A percentile compares a stretch with the other conserved stretches of the same genome.
These are phyloP conservation scores for Carex cristatella DNA, from an alignment of 176 grass and related monocot species.

Conservation along the genomic window DNA sequence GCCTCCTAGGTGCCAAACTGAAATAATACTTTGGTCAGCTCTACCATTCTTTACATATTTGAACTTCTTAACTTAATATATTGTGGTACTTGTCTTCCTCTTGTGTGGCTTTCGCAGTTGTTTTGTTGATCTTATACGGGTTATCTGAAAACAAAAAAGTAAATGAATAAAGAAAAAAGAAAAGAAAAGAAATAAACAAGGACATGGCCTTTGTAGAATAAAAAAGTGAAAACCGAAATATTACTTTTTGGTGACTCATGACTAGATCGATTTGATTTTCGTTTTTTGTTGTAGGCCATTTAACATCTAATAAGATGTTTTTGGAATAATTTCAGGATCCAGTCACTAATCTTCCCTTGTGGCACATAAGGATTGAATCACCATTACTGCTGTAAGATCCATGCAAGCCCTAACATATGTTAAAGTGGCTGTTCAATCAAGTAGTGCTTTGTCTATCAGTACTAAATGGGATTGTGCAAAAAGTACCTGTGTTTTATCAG, in stretches of 20 bases:
- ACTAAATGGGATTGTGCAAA: background rate
- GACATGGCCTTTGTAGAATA: background rate
- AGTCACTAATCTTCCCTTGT: slow-evolving; percentile 82
- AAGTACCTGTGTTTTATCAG: background rate
- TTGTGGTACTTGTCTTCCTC: background rate
- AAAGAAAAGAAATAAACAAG: too few relatives aligned
- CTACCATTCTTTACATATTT: slow-evolving; percentile 2
- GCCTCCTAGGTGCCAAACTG: background rate
- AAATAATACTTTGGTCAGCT: background rate
- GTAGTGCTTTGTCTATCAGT: background rate
- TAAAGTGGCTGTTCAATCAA: background rate
- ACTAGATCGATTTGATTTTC: background rate
- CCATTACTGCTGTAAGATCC: slow-evolving; percentile 64
- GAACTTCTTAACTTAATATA: background rate
- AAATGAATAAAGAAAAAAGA: background rate
- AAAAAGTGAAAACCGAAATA: background rate
- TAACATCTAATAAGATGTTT: slow-evolving; percentile 25
- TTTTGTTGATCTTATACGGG: background rate
- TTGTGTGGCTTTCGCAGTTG: background rate
- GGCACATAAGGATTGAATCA: slow-evolving; percentile 45
- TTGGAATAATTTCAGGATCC: slow-evolving; percentile 72
- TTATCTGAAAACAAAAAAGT: background rate
- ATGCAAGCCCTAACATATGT: background rate
- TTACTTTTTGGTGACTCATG: background rate
- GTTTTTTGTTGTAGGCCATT: background rate